These are phyloP conservation scores for Tuber umbilicatum DNA, from an alignment of 495 filamentous ascomycete genomes.

Conservation along the genomic window DNA sequence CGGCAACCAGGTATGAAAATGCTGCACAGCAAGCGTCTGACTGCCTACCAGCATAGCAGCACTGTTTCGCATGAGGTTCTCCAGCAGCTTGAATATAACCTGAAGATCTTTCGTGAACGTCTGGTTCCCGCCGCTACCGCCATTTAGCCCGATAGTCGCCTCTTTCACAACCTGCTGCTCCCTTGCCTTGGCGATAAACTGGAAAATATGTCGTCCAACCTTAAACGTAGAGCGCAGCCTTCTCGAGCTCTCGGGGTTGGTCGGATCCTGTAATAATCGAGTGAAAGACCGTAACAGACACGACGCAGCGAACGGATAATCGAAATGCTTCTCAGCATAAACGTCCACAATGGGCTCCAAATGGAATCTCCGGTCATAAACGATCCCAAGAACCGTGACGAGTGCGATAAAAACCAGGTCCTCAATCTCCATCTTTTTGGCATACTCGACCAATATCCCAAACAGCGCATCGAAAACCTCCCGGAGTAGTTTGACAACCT, in stretches of 20 bases:
- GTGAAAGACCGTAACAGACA: slow-evolving; percentile 84
- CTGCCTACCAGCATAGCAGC: slow-evolving; percentile 83
- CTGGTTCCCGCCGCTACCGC: slow-evolving; percentile 46
- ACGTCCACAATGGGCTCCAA: slow-evolving; percentile 81
- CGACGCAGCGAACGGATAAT: slow-evolving; percentile 89
- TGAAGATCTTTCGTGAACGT: slow-evolving; percentile 76
- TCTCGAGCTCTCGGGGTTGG: slow-evolving; percentile 71
- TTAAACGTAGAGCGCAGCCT: slow-evolving; percentile 89
- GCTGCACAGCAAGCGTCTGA: slow-evolving; percentile 90
- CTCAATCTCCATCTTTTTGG: slow-evolving; percentile 83
- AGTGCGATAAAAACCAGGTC: slow-evolving; percentile 87
- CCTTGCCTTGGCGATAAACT: slow-evolving; percentile 86
- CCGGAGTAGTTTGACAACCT: slow-evolving; percentile 85
- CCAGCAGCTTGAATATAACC: slow-evolving; percentile 80
- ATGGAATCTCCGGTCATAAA: slow-evolving; percentile 90
- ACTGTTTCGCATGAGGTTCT: slow-evolving; percentile 77
- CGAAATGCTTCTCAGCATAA: slow-evolving; percentile 83
- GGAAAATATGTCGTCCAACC: slow-evolving; percentile 84
- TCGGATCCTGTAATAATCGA: slow-evolving; percentile 67
- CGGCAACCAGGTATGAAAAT: slow-evolving; percentile 94
- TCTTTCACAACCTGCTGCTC: slow-evolving; percentile 84
- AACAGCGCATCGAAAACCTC: slow-evolving; percentile 92
- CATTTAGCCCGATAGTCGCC: slow-evolving; percentile 79
- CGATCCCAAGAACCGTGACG: slow-evolving; percentile 82
- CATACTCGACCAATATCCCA: slow-evolving; percentile 77